These are phyloP conservation scores for Cubamyces sp. DNA, from an alignment of 768 basidiomycete species.

Conservation along the genomic window DNA sequence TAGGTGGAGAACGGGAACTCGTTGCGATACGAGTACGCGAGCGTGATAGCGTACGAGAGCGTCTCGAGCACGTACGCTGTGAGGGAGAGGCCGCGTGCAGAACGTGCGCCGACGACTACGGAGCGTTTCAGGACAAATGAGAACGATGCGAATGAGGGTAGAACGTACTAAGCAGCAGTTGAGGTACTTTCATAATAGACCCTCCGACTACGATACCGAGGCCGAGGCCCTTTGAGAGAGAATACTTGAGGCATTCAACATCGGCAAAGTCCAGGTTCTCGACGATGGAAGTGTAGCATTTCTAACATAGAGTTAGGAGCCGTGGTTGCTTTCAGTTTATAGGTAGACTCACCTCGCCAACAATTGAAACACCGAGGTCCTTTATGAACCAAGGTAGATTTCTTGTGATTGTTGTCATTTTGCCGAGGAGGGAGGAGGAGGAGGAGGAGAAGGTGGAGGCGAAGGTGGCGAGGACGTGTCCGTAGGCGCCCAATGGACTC, in stretches of 20 bases:
- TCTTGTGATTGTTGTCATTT: constrained; percentile 78
- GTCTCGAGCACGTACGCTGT: constrained; percentile 91
- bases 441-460: constrained; percentile 1
- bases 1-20: constrained; percentile 96
- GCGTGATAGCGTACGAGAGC: constrained; percentile 84
- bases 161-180: constrained; percentile 79
- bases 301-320: constrained; percentile 45
- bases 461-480: constrained; percentile 13
- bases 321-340: constrained; percentile 2
- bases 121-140: not conserved
- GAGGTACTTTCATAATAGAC: constrained; percentile 95
- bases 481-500: not conserved
- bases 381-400: constrained; percentile 86
- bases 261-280: constrained; percentile 82
- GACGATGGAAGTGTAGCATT: constrained; percentile 89
- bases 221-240: constrained; percentile 90
- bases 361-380: constrained; percentile 78
- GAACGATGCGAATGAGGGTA: not conserved
- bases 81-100: constrained; percentile 86
- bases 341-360: constrained; percentile 67
- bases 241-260: constrained; percentile 85
- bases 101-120: constrained; percentile 69
- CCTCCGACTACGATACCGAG: constrained; percentile 92
- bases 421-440: constrained; percentile 14
- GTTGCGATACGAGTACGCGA: constrained; percentile 85